phyloP scores from a whole-genome alignment of 441 rosid genomes.

The Erodium texanum region DNA sequence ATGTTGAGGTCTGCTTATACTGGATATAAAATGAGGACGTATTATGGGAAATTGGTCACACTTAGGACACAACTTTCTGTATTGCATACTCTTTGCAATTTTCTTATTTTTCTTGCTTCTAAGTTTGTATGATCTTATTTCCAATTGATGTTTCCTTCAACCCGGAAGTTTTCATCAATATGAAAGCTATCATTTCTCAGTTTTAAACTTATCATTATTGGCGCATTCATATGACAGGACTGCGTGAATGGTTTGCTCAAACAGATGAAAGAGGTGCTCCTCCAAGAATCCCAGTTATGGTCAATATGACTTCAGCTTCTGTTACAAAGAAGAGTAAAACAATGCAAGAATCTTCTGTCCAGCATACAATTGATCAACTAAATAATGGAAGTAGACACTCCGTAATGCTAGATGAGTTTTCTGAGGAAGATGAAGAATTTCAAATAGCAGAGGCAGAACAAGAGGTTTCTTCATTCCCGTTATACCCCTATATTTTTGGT shows the following conservation, averaged over 20 bases:
- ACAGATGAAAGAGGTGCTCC: slow-evolving; percentile 92
- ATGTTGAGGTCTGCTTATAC: slow-evolving; percentile 2
- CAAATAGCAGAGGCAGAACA: slow-evolving; percentile 81
- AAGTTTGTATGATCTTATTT: neutral
- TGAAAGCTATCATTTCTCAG: slow-evolving; percentile 8
- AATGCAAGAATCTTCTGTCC: slow-evolving; percentile 36
- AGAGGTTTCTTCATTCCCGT: slow-evolving; percentile 45
- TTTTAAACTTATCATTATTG: slow-evolving; percentile 13
- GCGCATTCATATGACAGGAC: slow-evolving; percentile 37
- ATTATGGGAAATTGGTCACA: neutral
- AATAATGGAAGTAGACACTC: slow-evolving; percentile 65
- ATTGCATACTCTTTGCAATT: neutral
- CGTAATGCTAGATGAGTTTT: slow-evolving; percentile 68
- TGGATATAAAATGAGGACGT: neutral
- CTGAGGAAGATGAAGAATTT: slow-evolving; percentile 95
- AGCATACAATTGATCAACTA: slow-evolving; percentile 53
- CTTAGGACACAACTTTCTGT: neutral
- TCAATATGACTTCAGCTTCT: slow-evolving; percentile 85
- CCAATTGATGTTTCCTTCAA: slow-evolving; percentile 2
- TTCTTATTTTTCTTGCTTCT: neutral
- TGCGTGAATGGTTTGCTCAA: slow-evolving; percentile 96
- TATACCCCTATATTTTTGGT: slow-evolving; percentile 10
- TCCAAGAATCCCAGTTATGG: slow-evolving; percentile 95
- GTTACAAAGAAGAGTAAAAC: slow-evolving; percentile 42
- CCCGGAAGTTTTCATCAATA: neutral